Percentiles rank a stretch among this genome's conserved stretches.
These are phyloP conservation scores for Paraconiothyrium brasiliense DNA, from an alignment of 2,329 filamentous ascomycete genomes.

Conservation along the genomic window DNA sequence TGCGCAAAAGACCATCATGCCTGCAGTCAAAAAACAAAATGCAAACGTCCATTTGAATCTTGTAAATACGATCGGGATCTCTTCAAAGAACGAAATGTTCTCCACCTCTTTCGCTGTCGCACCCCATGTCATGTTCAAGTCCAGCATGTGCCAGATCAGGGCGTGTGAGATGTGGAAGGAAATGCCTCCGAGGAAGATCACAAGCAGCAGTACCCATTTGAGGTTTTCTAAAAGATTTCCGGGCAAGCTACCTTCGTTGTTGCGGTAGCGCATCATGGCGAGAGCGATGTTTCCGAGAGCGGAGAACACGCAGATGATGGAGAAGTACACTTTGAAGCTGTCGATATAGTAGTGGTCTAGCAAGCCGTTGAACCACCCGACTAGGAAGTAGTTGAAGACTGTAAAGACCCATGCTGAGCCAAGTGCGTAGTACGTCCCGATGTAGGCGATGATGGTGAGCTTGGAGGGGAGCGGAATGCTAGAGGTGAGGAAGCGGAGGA, in stretches of 20 bases:
- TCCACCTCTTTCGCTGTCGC: conserved; percentile 85
- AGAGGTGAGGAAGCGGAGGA: conserved; percentile 67
- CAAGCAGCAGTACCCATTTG: conserved; percentile 72
- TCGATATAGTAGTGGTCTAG: conserved; percentile 84
- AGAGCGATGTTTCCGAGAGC: conserved; percentile 68
- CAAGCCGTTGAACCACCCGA: conserved; percentile 77
- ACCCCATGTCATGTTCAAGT: conserved; percentile 87
- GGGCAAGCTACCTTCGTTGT: conserved; percentile 63
- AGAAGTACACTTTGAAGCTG: conserved; percentile 73
- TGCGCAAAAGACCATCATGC: conserved; percentile 72
- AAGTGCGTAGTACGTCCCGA: conserved; percentile 77
- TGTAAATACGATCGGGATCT: conserved; percentile 80
- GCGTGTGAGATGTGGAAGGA: conserved; percentile 84
- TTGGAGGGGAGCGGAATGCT: conserved; percentile 73
- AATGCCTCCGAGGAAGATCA: conserved; percentile 83
- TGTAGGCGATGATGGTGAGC: conserved; percentile 75
- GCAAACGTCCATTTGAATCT: conserved; percentile 74
- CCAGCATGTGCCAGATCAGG: conserved; percentile 82
- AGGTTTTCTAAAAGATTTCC: conserved; percentile 64
- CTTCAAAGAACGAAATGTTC: conserved; percentile 84
- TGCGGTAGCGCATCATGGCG: conserved; percentile 70
- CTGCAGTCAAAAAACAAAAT: conserved; percentile 68
- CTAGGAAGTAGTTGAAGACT: conserved; percentile 73
- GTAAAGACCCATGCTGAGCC: conserved; percentile 74
- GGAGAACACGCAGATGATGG: conserved; percentile 72